Evolutionary conservation across 2,329 filamentous ascomycete genomes (phyloP).

Genomic region (Anisogramma anomala): DNA sequence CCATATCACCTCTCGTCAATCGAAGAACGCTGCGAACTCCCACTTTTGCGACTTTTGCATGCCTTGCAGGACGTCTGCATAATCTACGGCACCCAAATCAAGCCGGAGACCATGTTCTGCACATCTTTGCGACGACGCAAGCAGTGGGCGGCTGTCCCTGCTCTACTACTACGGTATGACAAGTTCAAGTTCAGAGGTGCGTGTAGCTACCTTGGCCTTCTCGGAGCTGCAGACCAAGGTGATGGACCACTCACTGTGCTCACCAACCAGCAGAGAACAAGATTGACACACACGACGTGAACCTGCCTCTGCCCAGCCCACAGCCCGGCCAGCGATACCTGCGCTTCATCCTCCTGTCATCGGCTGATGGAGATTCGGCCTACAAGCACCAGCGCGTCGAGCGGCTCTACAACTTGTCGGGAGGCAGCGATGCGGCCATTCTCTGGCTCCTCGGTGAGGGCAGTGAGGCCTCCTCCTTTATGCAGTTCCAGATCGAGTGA

Average conservation of each 20-base stretch:
- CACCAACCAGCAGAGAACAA: slow-evolving; percentile 25
- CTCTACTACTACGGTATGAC: slow-evolving; percentile 19
- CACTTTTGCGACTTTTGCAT: too few species aligned
- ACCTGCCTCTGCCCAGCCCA: slow-evolving; percentile 24
- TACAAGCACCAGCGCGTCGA: slow-evolving; percentile 25
- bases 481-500: slow-evolving; percentile 35
- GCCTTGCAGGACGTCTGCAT: not conserved
- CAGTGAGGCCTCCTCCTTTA: slow-evolving; percentile 25
- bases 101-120: slow-evolving; percentile 24
- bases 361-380: slow-evolving; percentile 24
- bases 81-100: not conserved
- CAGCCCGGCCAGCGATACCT: slow-evolving; percentile 19
- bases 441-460: slow-evolving; percentile 31
- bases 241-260: not conserved
- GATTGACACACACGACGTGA: slow-evolving; percentile 34
- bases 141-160: slow-evolving; percentile 25
- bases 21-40: too few species aligned
- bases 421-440: slow-evolving; percentile 29
- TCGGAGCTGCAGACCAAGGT: too few species aligned
- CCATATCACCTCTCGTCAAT: slow-evolving; percentile 6
- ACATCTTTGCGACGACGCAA: slow-evolving; percentile 27
- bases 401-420: slow-evolving; percentile 30
- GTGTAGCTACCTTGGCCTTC: too few species aligned
- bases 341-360: slow-evolving; percentile 30
- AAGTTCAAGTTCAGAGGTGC: slow-evolving; percentile 18